Base-by-base conservation (phyloP, 148 eudicot species). In the Silene conica region DNA sequence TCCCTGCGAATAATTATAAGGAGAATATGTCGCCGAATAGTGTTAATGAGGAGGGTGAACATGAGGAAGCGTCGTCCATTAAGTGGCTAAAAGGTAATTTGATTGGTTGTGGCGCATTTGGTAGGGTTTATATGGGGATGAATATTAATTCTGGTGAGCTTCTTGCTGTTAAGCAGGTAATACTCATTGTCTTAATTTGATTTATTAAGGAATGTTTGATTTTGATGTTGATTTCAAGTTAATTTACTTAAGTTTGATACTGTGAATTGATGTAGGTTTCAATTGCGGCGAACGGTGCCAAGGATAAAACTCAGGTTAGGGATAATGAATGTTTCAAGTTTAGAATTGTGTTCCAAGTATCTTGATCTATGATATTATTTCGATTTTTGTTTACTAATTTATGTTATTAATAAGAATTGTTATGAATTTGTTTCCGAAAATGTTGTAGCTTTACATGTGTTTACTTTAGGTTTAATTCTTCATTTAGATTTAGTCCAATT, bases 61-160 rank as follows among this genome's bases (percentile, higher is more conserved):
- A 78, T 48, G 88, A 87, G 13, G 93, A 83, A 3, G 80, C 76
- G 22, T 77, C 91, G 13, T 62, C 73, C 45, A 86, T 92, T 76
- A 83, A 92, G 45, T 92, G 98, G 96, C 83, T 93, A 64, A 95
- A 84, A 69, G 97, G 98, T 16, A 96, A 95, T 59, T 75, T 95
- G 82, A 95, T 95, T 25, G 98, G 98, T 0, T 89, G 90, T 23
- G 98, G 98, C 3, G 97, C 97, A 0, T 94, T 94, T 73, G 97
- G 98, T 0, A 81, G 93, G 77, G 97, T 92, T 83, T 90, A 95
- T 67, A 95, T 92, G 98, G 98, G 98, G 50, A 87, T 92, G 96
- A 95, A 92, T 72, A 81, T 92, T 60, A 93, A 95, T 87, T 95
- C 98, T 0, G 98, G 98, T 0, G 98, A 92, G 77, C 82, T 95